A percentile compares a stretch with the other conserved stretches of the same genome.
Conservation (phyloP, 2,329 filamentous ascomycete genomes). For the Teratosphaeriaceae sp. region DNA sequence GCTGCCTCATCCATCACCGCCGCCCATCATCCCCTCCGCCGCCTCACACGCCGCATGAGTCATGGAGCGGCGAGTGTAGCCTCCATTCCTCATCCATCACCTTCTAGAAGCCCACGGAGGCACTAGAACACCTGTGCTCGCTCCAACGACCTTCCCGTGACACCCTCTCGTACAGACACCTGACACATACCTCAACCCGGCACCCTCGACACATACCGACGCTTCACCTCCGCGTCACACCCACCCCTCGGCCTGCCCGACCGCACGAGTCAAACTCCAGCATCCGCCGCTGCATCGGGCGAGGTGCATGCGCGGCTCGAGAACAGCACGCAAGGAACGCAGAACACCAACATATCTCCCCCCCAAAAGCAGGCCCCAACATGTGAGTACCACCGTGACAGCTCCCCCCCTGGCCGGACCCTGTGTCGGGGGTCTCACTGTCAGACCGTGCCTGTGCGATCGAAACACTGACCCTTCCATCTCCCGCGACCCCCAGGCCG, state of each 20-base stretch:
- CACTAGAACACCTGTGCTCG: neutral
- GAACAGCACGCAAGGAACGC: slow-evolving; percentile 3
- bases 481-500: slow-evolving; percentile 49
- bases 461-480: slow-evolving; percentile 16
- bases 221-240: neutral
- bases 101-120: slow-evolving; percentile 1
- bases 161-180: neutral
- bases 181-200: neutral
- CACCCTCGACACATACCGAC: neutral
- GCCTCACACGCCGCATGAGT: neutral
- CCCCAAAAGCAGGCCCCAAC: slow-evolving; percentile 7
- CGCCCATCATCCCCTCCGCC: neutral
- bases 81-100: neutral
- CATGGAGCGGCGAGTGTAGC: neutral
- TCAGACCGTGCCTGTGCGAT: slow-evolving; percentile 21
- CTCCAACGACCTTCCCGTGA: neutral
- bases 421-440: slow-evolving; percentile 22
- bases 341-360: neutral
- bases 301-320: slow-evolving; percentile 3
- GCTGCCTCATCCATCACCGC: neutral
- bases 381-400: slow-evolving; percentile 23
- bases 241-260: neutral
- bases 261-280: neutral
- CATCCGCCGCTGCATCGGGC: slow-evolving; percentile 1
- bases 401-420: no score